phyloP scores from a whole-genome alignment of 768 basidiomycete species.

The Mycena haematopus region DNA sequence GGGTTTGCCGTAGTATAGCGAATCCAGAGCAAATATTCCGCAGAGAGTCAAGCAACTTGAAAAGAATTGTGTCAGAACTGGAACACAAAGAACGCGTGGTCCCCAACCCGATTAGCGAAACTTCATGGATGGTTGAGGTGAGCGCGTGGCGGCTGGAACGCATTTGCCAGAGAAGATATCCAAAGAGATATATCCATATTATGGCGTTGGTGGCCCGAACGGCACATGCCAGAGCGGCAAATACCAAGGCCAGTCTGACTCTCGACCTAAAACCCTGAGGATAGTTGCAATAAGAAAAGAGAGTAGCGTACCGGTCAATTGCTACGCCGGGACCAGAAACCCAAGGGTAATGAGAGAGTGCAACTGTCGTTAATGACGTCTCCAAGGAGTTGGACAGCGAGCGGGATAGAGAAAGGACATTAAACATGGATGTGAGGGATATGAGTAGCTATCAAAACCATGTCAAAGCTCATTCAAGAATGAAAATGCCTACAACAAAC shows the following conservation, averaged over 20 bases:
- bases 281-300: background rate
- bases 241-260: conserved; percentile 47
- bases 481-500: conserved; percentile 53
- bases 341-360: conserved; percentile 83
- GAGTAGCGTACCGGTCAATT: conserved; percentile 44
- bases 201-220: conserved; percentile 89
- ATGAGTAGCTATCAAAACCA: conserved; percentile 64
- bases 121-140: conserved; percentile 45
- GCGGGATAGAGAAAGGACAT: conserved; percentile 82
- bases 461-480: background rate
- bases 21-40: conserved; percentile 61
- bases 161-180: conserved; percentile 61
- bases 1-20: conserved; percentile 67
- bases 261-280: conserved; percentile 35
- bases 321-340: conserved; percentile 45
- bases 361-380: conserved; percentile 81
- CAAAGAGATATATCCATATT: conserved; percentile 81
- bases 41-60: conserved; percentile 34
- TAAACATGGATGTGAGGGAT: conserved; percentile 87
- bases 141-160: conserved; percentile 42
- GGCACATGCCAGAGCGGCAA: conserved; percentile 81
- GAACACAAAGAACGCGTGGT: background rate
- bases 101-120: conserved; percentile 53
- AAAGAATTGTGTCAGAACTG: conserved; percentile 30
- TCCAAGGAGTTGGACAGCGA: conserved; percentile 94